phyloP scores from a whole-genome alignment of 768 basidiomycete genomes.

The Lactifluus subvellereus region DNA sequence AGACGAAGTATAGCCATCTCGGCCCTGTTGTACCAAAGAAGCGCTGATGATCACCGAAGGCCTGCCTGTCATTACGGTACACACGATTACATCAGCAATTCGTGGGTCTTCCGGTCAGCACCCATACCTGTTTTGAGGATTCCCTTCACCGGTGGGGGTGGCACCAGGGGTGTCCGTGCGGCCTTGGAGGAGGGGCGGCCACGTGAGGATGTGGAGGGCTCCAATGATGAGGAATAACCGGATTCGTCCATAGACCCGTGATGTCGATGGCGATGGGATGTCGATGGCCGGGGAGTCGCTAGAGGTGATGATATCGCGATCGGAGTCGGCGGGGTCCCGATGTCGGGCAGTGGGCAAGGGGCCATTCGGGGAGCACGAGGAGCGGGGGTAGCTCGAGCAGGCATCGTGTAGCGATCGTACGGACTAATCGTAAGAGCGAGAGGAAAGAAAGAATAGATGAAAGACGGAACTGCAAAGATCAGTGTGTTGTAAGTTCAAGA shows the following conservation, averaged over 20 bases:
- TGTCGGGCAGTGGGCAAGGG: conserved; percentile 21
- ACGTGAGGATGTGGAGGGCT: conserved; percentile 4
- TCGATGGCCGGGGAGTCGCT: neutral
- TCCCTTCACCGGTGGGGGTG: conserved; percentile 12
- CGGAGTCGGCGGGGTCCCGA: neutral
- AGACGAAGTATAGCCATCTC: conserved; percentile 25
- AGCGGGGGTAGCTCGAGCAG: neutral
- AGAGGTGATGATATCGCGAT: neutral
- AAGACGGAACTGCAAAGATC: conserved; percentile 4
- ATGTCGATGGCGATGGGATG: neutral
- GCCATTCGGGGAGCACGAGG: conserved; percentile 21
- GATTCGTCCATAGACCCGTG: conserved; percentile 3
- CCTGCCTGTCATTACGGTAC: conserved; percentile 2
- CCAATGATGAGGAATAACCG: conserved; percentile 20
- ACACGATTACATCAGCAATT: conserved; percentile 13
- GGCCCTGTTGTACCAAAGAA: conserved; percentile 15
- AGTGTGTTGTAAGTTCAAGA: neutral
- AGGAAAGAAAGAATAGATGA: neutral
- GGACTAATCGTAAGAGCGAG: conserved; percentile 12
- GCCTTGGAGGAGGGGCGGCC: conserved; percentile 8
- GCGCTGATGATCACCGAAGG: conserved; percentile 13
- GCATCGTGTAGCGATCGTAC: conserved; percentile 16
- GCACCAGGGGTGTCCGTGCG: conserved; percentile 6
- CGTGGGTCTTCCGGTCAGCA: neutral
- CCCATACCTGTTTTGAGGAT: conserved; percentile 24